Evolutionary conservation across 2,329 filamentous ascomycete genomes (phyloP), one percentile per base, ranked within the genome.

Genomic region (Ophiosphaerella herpotricha): DNA sequence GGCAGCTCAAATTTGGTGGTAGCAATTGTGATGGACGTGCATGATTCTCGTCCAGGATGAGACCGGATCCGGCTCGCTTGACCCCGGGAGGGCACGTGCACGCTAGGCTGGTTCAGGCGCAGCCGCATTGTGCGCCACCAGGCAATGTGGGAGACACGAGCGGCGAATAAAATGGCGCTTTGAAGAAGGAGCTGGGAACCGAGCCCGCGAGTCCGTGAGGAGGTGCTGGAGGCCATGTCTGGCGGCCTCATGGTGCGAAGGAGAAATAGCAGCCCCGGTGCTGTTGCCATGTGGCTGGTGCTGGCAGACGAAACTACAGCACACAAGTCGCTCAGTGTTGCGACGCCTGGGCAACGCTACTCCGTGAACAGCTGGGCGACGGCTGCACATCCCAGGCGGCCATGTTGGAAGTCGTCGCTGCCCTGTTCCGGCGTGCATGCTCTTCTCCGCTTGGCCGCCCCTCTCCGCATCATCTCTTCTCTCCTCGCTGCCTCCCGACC

Each of bases 231-330:
- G 18, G 18, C 18, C 18, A 5, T 21, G 18, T 21, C 18, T 21
- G 18, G 18, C 18, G 18, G 18, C 18, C 18, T 21, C 18, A 21
- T 21, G 18, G 18, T 21, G 18, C 18, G 2, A 5, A 21, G 18
- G 4, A 21, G 18, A 21, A 21, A 21, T 21, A 21, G 4, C 4
- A 21, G 18, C 18, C 4, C 4, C 2, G 18, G 18, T 21, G 4
- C 4, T 21, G 18, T 21, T 2, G 18, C 18, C 18, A 21, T 21
- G 18, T 21, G 18, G 18, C 18, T 21, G 4, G 4, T 4, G 4
- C 18, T 21, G 18, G 18, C 18, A 21, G 54, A 58, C 51, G 58
- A 66, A 70, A 70, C 68, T 66, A 65, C 67, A 62, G 67, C 65
- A 66, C 11, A 29, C 26, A 29, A 29, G 26, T 29, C 57, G 54